These are phyloP conservation scores for Verticillium albo-atrum DNA, from an alignment of 2,329 filamentous ascomycete species.

Conservation along the genomic window DNA sequence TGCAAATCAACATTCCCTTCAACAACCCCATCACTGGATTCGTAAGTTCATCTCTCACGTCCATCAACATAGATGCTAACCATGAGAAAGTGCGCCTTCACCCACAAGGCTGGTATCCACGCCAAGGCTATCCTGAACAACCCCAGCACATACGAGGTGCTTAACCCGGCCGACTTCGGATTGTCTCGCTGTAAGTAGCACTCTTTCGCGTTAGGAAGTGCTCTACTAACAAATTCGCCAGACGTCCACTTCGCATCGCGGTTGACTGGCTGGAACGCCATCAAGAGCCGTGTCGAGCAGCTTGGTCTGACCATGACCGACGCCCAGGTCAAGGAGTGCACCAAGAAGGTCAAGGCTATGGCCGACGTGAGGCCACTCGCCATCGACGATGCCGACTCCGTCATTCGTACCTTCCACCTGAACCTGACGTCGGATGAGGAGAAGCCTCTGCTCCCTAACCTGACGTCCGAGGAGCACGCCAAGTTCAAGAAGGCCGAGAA, in stretches of 20 bases:
- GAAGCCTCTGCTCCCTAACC: constrained; percentile 12
- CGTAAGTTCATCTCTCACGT: constrained; percentile 14
- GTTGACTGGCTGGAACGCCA: constrained; percentile 89
- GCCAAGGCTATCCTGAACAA: constrained; percentile 80
- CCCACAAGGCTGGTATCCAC: constrained; percentile 77
- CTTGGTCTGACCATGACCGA: constrained; percentile 76
- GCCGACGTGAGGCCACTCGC: constrained; percentile 82
- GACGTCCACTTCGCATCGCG: constrained; percentile 84
- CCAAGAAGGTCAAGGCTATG: constrained; percentile 86
- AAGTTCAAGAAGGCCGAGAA: constrained; percentile 13
- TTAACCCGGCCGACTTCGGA: constrained; percentile 82
- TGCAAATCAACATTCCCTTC: constrained; percentile 42
- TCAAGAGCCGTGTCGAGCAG: constrained; percentile 85
- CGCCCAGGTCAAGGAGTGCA: constrained; percentile 74
- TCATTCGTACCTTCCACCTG: constrained; percentile 75
- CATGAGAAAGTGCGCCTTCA: constrained; percentile 38
- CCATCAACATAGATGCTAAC: neutral
- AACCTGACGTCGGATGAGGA: constrained; percentile 20
- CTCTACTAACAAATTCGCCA: constrained; percentile 4
- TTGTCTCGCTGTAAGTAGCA: constrained; percentile 50
- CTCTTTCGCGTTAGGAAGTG: neutral
- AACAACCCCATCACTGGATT: constrained; percentile 77
- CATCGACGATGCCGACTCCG: constrained; percentile 86
- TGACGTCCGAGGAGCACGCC: constrained; percentile 13
- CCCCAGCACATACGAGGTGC: constrained; percentile 81